Base-by-base conservation (phyloP, 169 alveolate species). In the Plasmodium gonderi region DNA sequence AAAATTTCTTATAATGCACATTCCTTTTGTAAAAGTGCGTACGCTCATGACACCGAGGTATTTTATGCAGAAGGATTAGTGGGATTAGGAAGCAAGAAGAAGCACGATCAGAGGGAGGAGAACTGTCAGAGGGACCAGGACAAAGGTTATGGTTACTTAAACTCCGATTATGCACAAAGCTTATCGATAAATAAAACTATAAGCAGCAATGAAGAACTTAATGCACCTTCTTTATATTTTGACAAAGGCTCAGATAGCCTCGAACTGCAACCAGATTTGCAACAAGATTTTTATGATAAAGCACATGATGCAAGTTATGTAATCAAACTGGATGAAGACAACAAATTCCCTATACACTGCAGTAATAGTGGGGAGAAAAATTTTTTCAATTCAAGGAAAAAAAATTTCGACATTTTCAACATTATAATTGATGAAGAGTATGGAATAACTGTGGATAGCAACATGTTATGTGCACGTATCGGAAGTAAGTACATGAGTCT, bases 401-500 rank as follows among this genome's bases (percentile, higher is more conserved):
- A 45, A 38, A 0, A 36, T 20, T 36, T 33, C 12, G 42, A 60
- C 1, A 69, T 68, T 17, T 40, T 82, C 60, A 42, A 82, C 29
- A 68, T 82, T 14, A 82, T 82, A 14, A 60, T 85, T 14, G 78
- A 85, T 75, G 79, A 54, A 14, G 72, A 85, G 14, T 85, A 74
- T 75, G 87, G 8, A 9, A 44, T 85, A 33, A 49, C 78, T 40
- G 44, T 85, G 68, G 80, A 85, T n/a, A 72, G 78, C n/a, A 54
- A 51, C 9, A 42, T 47, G 49, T 38, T 85, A n/a, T 85, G 20
- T 85, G 64, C 87, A 3, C 31, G 26, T 33, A 33, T 47, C 14
- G 42, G 79, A 14, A 85, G 67, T 54, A 74, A 12, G 47, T 42
- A 75, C 45, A 20, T 38, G 31, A 42, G 49, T 4, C 17, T n/a